phyloP scores from a whole-genome alignment of 306 rosid genomes.

The Fragaria ananassa region DNA sequence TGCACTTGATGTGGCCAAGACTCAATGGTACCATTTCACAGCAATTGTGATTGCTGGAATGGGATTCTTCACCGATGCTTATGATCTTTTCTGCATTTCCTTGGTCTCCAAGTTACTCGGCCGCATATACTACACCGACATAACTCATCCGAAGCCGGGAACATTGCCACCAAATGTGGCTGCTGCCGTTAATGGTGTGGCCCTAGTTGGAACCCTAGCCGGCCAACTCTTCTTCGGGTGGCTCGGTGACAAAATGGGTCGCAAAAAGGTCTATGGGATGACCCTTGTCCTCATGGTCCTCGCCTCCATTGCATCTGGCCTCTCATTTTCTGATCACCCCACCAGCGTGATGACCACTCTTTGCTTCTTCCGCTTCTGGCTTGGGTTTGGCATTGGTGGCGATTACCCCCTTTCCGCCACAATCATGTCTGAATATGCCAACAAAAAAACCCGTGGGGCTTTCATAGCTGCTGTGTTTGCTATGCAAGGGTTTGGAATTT shows the following conservation, averaged over 20 bases:
- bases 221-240: constrained; percentile 97
- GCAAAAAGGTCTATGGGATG: constrained; percentile 72
- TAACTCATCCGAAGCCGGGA: constrained; percentile 41
- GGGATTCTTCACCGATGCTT: constrained; percentile 96
- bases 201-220: constrained; percentile 62
- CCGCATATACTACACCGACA: constrained; percentile 43
- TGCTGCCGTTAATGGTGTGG: constrained; percentile 77
- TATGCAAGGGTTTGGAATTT: constrained; percentile 90
- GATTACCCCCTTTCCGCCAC: constrained; percentile 94
- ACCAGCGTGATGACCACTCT: constrained; percentile 55
- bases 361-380: constrained; percentile 93
- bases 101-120: constrained; percentile 75
- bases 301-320: constrained; percentile 69
- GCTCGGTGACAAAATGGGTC: constrained; percentile 87
- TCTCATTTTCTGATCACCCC: constrained; percentile 47
- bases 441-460: constrained; percentile 86
- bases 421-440: constrained; percentile 92
- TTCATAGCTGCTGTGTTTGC: constrained; percentile 90
- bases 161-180: constrained; percentile 64
- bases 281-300: constrained; percentile 72
- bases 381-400: constrained; percentile 93
- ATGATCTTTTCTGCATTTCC: constrained; percentile 84
- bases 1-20: constrained; percentile 78
- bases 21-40: constrained; percentile 86
- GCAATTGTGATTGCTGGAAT: constrained; percentile 93